Evolutionary conservation across 106 monocot species (phyloP).

Genomic region (Platanthera guangdongensis): DNA sequence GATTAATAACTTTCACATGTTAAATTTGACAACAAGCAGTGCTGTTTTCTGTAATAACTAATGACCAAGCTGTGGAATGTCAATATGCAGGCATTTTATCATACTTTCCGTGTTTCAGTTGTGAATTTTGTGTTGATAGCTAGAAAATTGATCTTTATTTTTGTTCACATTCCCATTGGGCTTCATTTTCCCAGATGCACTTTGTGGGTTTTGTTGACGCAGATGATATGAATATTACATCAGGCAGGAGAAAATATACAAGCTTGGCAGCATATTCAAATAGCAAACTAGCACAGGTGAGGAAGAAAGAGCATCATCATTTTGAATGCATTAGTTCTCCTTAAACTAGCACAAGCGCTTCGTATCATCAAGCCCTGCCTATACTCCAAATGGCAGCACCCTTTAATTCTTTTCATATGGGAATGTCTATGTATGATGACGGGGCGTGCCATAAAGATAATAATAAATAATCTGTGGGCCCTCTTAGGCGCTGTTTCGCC

Average conservation of each 20-base stretch:
- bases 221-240: constrained; percentile 80
- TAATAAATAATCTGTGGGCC: too few species aligned
- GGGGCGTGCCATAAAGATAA: too few species aligned
- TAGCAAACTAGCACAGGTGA: constrained; percentile 86
- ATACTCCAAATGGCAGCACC: background rate
- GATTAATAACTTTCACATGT: background rate
- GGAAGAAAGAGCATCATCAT: background rate
- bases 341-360: background rate
- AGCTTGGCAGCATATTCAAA: constrained; percentile 65
- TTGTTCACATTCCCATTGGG: background rate
- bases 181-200: constrained; percentile 66
- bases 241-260: constrained; percentile 72
- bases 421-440: too few species aligned
- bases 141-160: background rate
- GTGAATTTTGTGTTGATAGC: background rate
- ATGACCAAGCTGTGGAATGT: background rate
- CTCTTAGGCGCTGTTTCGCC: too few species aligned
- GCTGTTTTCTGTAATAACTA: background rate
- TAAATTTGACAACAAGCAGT: background rate
- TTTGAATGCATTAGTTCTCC: background rate
- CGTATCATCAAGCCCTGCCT: background rate
- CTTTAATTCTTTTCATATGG: too few species aligned
- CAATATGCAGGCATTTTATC: background rate
- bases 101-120: background rate
- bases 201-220: constrained; percentile 74